Evolutionary conservation across 495 filamentous ascomycete genomes (phyloP), one percentile per base, ranked within the genome.

Genomic region (Penicillium cataractarum): DNA sequence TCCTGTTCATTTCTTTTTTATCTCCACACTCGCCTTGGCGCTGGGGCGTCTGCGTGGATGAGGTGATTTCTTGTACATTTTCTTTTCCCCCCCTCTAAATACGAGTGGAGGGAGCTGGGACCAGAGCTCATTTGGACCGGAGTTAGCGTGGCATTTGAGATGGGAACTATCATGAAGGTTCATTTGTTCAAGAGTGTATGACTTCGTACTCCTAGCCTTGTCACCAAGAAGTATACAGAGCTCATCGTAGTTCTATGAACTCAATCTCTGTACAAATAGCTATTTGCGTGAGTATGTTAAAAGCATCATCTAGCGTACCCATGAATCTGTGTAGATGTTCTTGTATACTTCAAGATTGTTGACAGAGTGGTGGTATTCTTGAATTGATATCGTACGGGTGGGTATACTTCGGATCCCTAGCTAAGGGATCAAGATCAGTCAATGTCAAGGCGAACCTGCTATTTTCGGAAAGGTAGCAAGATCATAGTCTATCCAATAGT

Each of bases 21-120:
- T 51, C 22, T 57, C 44, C 40, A 46, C 57, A 7, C 15, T 54
- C 17, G 21, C 26, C 49, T 60, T 22, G 27, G 49, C 33, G 44
- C 35, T 29, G 15, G 49, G 48, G 51, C 29, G n/a, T 54, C 29
- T 31, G 24, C 7, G 49, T 21, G 51, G 29, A 54, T 7, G 35
- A 0, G 27, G 17, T 32, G 10, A 8, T 12, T 51, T 19, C 19
- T 33, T 58, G 57, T 29, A 58, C 13, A 37, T 39, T 39, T 58
- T 37, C 21, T 39, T 26, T 33, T 58, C 1, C 12, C 7, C 21
- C 27, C n/a, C n/a, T n/a, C n/a, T n/a, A n/a, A n/a, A n/a, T n/a
- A n/a, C n/a, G n/a, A 5, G 13, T 0, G 6, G 22, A 21, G 3
- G 8, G 8, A 24, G 21, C 17, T 6, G 12, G 21, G 46, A 27